A percentile compares a stretch with the other conserved stretches of the same genome.
Conservation (phyloP, 495 filamentous ascomycete species). For the Hypomontagnella monticulosa region DNA sequence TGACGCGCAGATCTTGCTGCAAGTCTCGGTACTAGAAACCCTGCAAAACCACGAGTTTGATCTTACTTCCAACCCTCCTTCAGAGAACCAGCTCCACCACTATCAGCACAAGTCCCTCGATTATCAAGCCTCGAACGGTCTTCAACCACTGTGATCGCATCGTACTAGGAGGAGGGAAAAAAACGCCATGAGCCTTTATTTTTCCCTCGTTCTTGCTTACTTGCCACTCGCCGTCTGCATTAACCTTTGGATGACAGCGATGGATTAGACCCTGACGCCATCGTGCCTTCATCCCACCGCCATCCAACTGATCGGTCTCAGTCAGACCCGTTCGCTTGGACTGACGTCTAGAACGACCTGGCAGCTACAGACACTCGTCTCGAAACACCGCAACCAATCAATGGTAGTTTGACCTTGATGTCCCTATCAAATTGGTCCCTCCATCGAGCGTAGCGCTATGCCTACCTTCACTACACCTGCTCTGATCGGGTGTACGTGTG, state of each 20-base stretch:
- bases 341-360: constrained; percentile 5
- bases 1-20: constrained; percentile 40
- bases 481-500: constrained; percentile 11
- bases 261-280: constrained; percentile 33
- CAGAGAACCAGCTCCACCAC: constrained; percentile 12
- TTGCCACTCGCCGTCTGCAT: constrained; percentile 3
- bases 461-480: constrained; percentile 6
- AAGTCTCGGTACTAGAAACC: constrained; percentile 43
- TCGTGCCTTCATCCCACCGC: constrained; percentile 36
- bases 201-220: constrained; percentile 10
- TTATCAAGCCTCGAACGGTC: constrained; percentile 34
- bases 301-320: constrained; percentile 11
- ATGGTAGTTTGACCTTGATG: constrained; percentile 14
- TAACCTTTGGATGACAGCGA: constrained; percentile 38
- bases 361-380: constrained; percentile 7
- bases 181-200: constrained; percentile 12
- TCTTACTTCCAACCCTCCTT: constrained; percentile 31
- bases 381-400: constrained; percentile 4
- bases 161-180: not conserved
- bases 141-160: constrained; percentile 22
- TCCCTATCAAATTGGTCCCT: constrained; percentile 11
- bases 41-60: constrained; percentile 39
- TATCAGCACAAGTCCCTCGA: constrained; percentile 24
- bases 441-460: constrained; percentile 23
- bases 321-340: not conserved